Evolutionary conservation across 2,329 filamentous ascomycete genomes (phyloP).

Genomic region (Claviceps citrina): DNA sequence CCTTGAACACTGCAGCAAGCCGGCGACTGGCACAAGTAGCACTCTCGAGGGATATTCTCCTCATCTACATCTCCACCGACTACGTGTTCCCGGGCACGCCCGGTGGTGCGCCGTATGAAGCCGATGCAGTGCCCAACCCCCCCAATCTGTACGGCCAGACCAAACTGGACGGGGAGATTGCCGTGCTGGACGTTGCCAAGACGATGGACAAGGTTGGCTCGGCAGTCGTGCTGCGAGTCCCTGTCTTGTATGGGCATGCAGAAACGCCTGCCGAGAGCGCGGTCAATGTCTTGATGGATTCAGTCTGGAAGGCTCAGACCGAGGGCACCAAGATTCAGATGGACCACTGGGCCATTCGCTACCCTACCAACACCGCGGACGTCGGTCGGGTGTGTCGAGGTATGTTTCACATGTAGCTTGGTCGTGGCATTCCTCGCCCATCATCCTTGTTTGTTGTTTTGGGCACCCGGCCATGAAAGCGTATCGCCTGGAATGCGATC

Average conservation of each 20-base stretch:
- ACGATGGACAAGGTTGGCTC: constrained; percentile 33
- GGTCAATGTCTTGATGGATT: constrained; percentile 65
- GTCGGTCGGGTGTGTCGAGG: constrained; percentile 62
- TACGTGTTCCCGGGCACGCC: constrained; percentile 60
- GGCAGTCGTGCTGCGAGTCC: constrained; percentile 61
- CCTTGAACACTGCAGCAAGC: constrained; percentile 61
- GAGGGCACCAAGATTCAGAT: constrained; percentile 50
- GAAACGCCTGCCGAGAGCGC: constrained; percentile 61
- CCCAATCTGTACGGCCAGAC: constrained; percentile 61
- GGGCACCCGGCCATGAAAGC: no score
- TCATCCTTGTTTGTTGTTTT: not conserved
- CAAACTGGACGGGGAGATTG: constrained; percentile 45
- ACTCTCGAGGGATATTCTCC: constrained; percentile 41
- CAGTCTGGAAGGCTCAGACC: constrained; percentile 58
- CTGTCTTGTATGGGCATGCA: constrained; percentile 69
- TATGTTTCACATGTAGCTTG: constrained; percentile 19
- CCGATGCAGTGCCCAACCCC: constrained; percentile 45
- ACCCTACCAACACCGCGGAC: constrained; percentile 81
- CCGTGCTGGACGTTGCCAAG: constrained; percentile 47
- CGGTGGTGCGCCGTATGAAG: constrained; percentile 74
- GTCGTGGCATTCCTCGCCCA: not conserved
- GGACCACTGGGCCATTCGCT: constrained; percentile 74
- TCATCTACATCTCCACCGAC: constrained; percentile 71
- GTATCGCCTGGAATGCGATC: no score
- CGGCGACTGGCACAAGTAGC: constrained; percentile 50